phyloP scores from a whole-genome alignment of 306 rosid genomes.

The apple (Malus domestica) region DNA sequence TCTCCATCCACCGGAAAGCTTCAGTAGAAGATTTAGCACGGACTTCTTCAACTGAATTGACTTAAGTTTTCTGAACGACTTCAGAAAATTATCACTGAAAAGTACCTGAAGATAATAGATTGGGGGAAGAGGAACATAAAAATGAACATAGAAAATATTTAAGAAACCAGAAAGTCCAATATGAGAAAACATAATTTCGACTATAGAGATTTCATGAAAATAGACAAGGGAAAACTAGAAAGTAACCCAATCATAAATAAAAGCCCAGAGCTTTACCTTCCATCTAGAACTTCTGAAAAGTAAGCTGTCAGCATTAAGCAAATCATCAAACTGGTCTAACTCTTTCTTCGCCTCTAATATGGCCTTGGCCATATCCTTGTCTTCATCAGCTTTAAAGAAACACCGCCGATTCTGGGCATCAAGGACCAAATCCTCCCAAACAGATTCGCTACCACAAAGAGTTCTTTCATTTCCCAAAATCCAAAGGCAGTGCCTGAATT shows the following conservation, averaged over 20 bases:
- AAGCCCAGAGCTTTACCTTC: conserved; percentile 43
- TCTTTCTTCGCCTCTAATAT: conserved; percentile 53
- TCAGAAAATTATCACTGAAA: conserved; percentile 61
- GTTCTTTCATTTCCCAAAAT: conserved; percentile 64
- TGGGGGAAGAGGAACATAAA: not conserved
- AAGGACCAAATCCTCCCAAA: conserved; percentile 49
- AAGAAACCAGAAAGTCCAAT: not conserved
- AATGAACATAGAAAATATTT: not conserved
- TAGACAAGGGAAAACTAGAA: not conserved
- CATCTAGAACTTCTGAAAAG: conserved; percentile 56
- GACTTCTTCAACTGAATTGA: conserved; percentile 32
- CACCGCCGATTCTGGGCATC: conserved; percentile 56
- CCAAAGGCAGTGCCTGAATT: conserved; percentile 66
- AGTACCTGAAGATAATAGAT: conserved; percentile 32
- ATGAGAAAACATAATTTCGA: not conserved
- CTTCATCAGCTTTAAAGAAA: conserved; percentile 64
- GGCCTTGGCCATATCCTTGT: conserved; percentile 47
- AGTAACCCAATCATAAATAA: not conserved
- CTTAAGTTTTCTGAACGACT: conserved; percentile 50
- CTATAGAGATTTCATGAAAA: not conserved
- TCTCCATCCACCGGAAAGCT: conserved; percentile 70
- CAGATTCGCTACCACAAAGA: conserved; percentile 29
- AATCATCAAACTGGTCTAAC: conserved; percentile 57
- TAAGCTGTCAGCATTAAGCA: conserved; percentile 45
- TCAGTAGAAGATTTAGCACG: conserved; percentile 43